Evolutionary conservation across 1,139 yeast genomes (phyloP), one percentile per base, ranked within the genome.

Genomic region (Arxiozyma telluris): DNA sequence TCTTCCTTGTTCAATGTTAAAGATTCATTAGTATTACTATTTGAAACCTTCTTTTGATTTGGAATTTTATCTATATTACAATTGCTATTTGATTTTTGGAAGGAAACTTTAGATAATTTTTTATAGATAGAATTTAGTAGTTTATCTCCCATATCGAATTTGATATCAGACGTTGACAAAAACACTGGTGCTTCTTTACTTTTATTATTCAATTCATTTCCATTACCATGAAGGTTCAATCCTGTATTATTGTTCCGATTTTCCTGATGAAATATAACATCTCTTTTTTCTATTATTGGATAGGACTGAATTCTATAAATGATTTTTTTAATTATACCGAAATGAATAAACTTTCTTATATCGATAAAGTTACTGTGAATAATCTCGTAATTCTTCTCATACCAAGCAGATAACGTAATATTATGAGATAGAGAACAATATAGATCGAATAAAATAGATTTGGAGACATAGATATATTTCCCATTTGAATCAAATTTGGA

Each of bases 351-450:
- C 51, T 96, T 73, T 57, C 98, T 75, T 2, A 93, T 75, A 68
- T 94, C 98, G 45, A 94, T 81, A 60, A 81, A 79, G 44, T 89
- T 79, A 57, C 81, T 79, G 34, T 73, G 71, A 38, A 94, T 71
- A 9, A 74, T 71, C 50, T 79, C 78, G 44, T 76, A 76, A 64
- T 94, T 86, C 58, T 81, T 78, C 43, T 70, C 76, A 65, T 82
- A 87, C 98, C 98, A 94, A 45, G 86, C 90, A 59, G 82, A 81
- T 5, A 94, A 76, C 0, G 88, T 78, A 53, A 80, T 82, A 1
- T 96, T 95, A 59, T 87, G 96, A 57, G 84, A 84, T 54, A 94
- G 74, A 1, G 91, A 82, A 48, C 90, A 70, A 69, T 90, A 94
- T 6, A 93, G 77, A 57, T 78, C 81, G 65, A 91, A 88, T n/a